Percentiles rank a stretch among this genome's conserved stretches.
Conservation (phyloP, 306 rosid genomes). For the Trichosanthes cucumerina region DNA sequence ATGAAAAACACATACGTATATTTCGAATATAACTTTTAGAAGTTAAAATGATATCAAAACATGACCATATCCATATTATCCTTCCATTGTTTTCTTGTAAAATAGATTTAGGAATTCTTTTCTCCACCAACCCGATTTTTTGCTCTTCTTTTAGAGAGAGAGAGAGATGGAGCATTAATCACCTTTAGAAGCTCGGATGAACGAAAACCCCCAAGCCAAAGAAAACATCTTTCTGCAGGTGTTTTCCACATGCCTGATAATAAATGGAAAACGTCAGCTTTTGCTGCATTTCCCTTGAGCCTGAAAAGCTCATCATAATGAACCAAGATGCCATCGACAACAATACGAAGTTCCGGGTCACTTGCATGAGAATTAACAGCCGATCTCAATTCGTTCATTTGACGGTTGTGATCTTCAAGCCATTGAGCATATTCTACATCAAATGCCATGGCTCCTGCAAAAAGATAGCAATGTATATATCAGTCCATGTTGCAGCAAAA, state of each 20-base stretch:
- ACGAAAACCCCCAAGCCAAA: constrained; percentile 98
- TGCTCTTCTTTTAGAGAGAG: background rate
- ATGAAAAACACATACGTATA: background rate
- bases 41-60: background rate
- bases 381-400: constrained; percentile 74
- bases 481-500: background rate
- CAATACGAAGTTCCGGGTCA: constrained; percentile 90
- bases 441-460: constrained; percentile 87
- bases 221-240: constrained; percentile 91
- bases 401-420: constrained; percentile 93
- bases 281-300: constrained; percentile 77
- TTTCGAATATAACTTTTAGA: background rate
- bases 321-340: constrained; percentile 64
- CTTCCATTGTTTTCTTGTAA: background rate
- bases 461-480: background rate
- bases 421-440: constrained; percentile 89
- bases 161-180: constrained; percentile 6
- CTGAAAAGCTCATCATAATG: constrained; percentile 87
- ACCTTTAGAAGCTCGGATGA: constrained; percentile 96
- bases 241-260: constrained; percentile 99
- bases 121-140: background rate
- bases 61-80: background rate
- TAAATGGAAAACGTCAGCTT: constrained; percentile 91
- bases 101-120: background rate
- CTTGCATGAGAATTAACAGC: constrained; percentile 95